A percentile compares a stretch with the other conserved stretches of the same genome.
Conservation (phyloP, 192 early-diverging fungal species). For the Gaertneriomyces sp. region DNA sequence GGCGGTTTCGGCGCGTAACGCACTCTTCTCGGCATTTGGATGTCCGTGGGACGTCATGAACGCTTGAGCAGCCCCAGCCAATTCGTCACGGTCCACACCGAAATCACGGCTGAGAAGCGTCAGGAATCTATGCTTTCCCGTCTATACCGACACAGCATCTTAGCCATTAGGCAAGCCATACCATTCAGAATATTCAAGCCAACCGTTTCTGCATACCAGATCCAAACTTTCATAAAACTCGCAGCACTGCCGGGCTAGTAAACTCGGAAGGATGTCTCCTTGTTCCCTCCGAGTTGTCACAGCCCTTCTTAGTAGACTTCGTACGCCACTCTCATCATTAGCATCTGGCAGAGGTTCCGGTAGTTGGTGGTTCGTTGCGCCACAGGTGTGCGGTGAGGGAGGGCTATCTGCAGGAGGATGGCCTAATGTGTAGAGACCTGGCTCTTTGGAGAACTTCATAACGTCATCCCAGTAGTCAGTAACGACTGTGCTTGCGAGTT, state of each 20-base stretch:
- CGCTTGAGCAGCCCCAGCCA: conserved; percentile 4
- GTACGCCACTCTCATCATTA: conserved; percentile 13
- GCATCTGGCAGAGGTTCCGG: too few species aligned
- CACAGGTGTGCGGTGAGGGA: not conserved
- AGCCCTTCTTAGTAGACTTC: conserved; percentile 19
- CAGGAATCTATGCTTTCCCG: conserved; percentile 18
- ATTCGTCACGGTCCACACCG: conserved; percentile 15
- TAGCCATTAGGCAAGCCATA: not conserved
- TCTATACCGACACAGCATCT: conserved; percentile 11
- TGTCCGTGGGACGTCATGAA: conserved; percentile 3
- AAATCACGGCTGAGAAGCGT: conserved; percentile 27
- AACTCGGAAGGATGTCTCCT: conserved; percentile 31
- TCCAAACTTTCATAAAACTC: conserved; percentile 34
- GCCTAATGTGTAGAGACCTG: conserved; percentile 13
- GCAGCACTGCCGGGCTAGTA: conserved; percentile 28
- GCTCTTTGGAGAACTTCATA: conserved; percentile 26
- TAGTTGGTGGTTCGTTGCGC: not conserved
- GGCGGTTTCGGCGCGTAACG: conserved; percentile 46
- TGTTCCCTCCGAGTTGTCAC: conserved; percentile 23
- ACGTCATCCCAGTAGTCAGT: conserved; percentile 35
- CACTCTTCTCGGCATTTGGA: conserved; percentile 10
- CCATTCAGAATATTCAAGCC: not conserved
- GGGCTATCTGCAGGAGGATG: not conserved
- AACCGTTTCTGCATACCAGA: conserved; percentile 22
- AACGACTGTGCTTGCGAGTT: conserved; percentile 20